These are phyloP conservation scores for Paraphaeosphaeria sporulosa DNA, from an alignment of 2,329 filamentous ascomycete genomes.

Conservation along the genomic window DNA sequence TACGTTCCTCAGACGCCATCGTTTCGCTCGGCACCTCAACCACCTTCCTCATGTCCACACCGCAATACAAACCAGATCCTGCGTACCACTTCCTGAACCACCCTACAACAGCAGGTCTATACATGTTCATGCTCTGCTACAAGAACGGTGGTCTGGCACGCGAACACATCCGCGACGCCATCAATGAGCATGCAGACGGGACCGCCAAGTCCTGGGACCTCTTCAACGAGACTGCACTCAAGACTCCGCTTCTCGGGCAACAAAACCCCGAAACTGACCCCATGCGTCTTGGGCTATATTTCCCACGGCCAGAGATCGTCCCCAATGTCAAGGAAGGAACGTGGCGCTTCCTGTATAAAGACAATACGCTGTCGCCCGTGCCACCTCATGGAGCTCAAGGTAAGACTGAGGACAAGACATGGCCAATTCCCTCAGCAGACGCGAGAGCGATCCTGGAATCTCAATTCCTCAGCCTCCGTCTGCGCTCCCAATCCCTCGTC, in stretches of 20 bases:
- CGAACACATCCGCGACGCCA: conserved; percentile 83
- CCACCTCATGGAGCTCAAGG: conserved; percentile 57
- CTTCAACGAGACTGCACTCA: conserved; percentile 78
- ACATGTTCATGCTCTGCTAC: conserved; percentile 99
- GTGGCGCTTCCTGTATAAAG: conserved; percentile 77
- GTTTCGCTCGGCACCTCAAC: conserved; percentile 94
- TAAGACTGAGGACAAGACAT: conserved; percentile 44
- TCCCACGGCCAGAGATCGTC: conserved; percentile 93
- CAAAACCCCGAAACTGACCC: conserved; percentile 56
- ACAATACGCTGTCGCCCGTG: conserved; percentile 54
- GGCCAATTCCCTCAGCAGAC: conserved; percentile 70
- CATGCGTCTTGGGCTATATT: conserved; percentile 93
- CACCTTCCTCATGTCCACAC: conserved; percentile 96
- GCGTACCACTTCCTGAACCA: conserved; percentile 99
- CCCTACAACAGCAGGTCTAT: conserved; percentile 85
- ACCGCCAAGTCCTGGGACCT: conserved; percentile 72
- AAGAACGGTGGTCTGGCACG: conserved; percentile 96
- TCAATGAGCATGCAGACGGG: conserved; percentile 62
- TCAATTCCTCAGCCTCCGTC: conserved; percentile 89
- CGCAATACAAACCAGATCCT: conserved; percentile 87
- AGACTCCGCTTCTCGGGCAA: conserved; percentile 74
- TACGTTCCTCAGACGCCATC: conserved; percentile 89
- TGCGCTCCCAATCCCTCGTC: conserved; percentile 82
- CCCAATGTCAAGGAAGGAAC: conserved; percentile 87
- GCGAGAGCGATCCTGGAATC: conserved; percentile 89